phyloP scores from a whole-genome alignment of 129 eudicot genomes.

The Tanacetum coccineum region DNA sequence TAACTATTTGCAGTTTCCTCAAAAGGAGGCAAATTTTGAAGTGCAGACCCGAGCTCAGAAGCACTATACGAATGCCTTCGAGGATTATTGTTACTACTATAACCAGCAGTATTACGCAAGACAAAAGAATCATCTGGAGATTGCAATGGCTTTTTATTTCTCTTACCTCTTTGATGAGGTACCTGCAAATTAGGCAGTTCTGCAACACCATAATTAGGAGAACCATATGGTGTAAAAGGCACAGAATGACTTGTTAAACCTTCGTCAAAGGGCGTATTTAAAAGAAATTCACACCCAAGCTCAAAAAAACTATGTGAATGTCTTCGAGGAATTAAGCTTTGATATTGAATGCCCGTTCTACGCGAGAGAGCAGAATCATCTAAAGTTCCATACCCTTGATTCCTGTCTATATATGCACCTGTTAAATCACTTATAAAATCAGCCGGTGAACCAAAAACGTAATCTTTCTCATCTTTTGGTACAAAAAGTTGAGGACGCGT shows the following conservation, averaged over 20 bases:
- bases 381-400: slow-evolving; percentile 18
- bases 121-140: slow-evolving; percentile 24
- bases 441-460: background rate
- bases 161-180: background rate
- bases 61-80: slow-evolving; percentile 32
- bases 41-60: slow-evolving; percentile 15
- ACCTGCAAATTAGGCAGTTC: slow-evolving; percentile 12
- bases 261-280: slow-evolving; percentile 26
- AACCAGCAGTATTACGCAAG: background rate
- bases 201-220: slow-evolving; percentile 3
- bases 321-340: slow-evolving; percentile 25
- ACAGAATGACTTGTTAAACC: slow-evolving; percentile 10
- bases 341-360: slow-evolving; percentile 16
- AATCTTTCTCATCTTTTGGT: slow-evolving; percentile 16
- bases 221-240: slow-evolving; percentile 16
- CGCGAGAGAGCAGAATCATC: slow-evolving; percentile 18
- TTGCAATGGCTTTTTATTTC: background rate
- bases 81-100: slow-evolving; percentile 3
- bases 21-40: slow-evolving; percentile 13
- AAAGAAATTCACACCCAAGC: slow-evolving; percentile 22
- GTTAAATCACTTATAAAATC: slow-evolving; percentile 13
- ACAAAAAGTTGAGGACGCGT: background rate
- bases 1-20: slow-evolving; percentile 1
- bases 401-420: slow-evolving; percentile 10
- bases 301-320: slow-evolving; percentile 25